Evolutionary conservation across 1,284 basidiomycete species (phyloP).

Genomic region (Wolfiporia cocos): DNA sequence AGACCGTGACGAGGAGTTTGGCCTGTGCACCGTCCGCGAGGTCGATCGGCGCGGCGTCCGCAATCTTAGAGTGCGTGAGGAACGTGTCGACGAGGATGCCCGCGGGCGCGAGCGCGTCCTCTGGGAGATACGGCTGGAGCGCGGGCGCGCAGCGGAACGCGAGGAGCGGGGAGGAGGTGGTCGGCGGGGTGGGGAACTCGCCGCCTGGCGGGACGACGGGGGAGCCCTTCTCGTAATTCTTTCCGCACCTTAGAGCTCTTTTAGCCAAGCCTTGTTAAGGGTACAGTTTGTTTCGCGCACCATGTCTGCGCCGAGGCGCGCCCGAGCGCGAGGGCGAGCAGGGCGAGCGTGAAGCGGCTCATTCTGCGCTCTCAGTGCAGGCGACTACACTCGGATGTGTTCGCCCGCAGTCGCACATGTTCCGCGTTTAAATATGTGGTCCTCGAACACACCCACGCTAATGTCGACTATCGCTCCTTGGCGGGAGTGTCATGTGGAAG

Average conservation of each 20-base stretch:
- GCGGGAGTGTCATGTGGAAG: too few species aligned
- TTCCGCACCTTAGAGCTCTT: slow-evolving; percentile 75
- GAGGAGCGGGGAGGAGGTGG: slow-evolving; percentile 46
- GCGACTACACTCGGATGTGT: too few species aligned
- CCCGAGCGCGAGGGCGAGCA: neutral
- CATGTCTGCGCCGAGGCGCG: slow-evolving; percentile 12
- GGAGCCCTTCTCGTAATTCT: slow-evolving; percentile 51
- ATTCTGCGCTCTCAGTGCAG: slow-evolving; percentile 1
- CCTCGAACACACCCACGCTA: too few species aligned
- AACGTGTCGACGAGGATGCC: slow-evolving; percentile 54
- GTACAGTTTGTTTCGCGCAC: too few species aligned
- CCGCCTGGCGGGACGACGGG: slow-evolving; percentile 53
- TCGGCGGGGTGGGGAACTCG: slow-evolving; percentile 46
- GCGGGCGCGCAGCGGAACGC: slow-evolving; percentile 63
- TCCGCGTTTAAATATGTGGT: too few species aligned
- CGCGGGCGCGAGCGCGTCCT: slow-evolving; percentile 34
- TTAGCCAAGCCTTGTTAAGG: too few species aligned
- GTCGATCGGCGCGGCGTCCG: slow-evolving; percentile 40
- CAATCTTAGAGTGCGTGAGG: slow-evolving; percentile 43
- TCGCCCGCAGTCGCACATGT: too few species aligned
- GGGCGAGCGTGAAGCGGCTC: slow-evolving; percentile 2
- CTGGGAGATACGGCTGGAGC: slow-evolving; percentile 61
- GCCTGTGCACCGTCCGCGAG: slow-evolving; percentile 23
- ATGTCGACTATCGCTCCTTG: too few species aligned
- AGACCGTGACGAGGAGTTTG: slow-evolving; percentile 34